Evolutionary conservation across 306 rosid genomes (phyloP).

Genomic region (Cercis canadensis): DNA sequence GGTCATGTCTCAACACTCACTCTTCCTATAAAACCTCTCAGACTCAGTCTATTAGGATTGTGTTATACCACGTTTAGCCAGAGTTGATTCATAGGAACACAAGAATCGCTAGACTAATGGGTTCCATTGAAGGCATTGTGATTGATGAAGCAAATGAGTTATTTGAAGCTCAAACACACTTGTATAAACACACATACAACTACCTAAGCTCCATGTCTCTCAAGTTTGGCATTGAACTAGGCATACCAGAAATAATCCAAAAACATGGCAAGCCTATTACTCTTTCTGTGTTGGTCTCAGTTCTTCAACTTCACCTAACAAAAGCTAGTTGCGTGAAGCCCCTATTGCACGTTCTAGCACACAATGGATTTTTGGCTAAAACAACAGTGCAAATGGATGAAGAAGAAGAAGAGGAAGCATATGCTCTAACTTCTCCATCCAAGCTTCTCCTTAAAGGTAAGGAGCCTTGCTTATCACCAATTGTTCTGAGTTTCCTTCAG

Average conservation of each 20-base stretch:
- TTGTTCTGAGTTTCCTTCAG: not conserved
- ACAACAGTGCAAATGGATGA: not conserved
- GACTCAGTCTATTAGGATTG: too few relatives aligned
- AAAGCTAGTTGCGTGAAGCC: conserved; percentile 31
- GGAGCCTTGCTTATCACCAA: not conserved
- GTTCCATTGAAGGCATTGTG: too few relatives aligned
- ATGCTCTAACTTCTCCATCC: conserved; percentile 38
- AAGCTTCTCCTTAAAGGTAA: conserved; percentile 32
- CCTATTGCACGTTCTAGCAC: conserved; percentile 50
- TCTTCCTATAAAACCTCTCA: too few relatives aligned
- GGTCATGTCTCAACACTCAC: too few relatives aligned
- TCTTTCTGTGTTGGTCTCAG: conserved; percentile 42
- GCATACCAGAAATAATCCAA: conserved; percentile 55
- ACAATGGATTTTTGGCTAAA: conserved; percentile 22
- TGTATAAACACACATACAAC: conserved; percentile 49
- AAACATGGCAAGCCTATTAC: conserved; percentile 55
- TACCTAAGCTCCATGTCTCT: conserved; percentile 57
- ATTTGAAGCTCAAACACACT: conserved; percentile 54
- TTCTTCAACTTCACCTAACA: conserved; percentile 45
- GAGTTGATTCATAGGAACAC: too few relatives aligned
- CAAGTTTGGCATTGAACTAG: conserved; percentile 48
- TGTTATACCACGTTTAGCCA: too few relatives aligned
- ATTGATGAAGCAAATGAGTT: conserved; percentile 32
- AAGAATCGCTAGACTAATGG: not conserved
- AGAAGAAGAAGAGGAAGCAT: conserved; percentile 38